These are phyloP conservation scores for Volvox africanus DNA, from an alignment of 139 green algal genomes.

Conservation along the genomic window DNA sequence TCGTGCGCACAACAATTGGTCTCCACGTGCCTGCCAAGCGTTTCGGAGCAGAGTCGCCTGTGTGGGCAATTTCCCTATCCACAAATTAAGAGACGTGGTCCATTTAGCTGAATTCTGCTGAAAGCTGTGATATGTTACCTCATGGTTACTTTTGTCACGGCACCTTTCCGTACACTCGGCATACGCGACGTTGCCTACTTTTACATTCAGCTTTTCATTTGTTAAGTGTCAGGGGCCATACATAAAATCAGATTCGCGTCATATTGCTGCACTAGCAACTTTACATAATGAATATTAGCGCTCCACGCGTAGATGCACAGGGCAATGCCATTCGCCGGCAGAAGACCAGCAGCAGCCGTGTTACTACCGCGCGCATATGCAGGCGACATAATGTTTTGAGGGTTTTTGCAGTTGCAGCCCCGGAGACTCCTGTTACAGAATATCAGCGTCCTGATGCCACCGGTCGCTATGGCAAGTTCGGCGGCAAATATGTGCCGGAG, in stretches of 20 bases:
- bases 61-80: no score
- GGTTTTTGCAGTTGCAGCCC: slow-evolving; percentile 38
- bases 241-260: not conserved
- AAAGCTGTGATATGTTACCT: no score
- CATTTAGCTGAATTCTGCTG: no score
- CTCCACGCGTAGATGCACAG: not conserved
- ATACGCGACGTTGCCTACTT: no score
- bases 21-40: no score
- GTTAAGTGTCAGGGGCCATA: not conserved
- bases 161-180: no score
- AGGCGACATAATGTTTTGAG: not conserved
- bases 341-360: not conserved
- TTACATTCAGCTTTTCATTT: not conserved
- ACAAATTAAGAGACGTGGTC: no score
- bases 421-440: slow-evolving; percentile 35
- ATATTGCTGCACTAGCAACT: not conserved
- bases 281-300: not conserved
- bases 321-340: not conserved
- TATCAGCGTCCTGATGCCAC: slow-evolving; percentile 78
- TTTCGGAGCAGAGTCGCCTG: no score
- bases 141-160: no score
- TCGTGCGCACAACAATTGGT: no score
- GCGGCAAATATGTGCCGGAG: slow-evolving; percentile 98
- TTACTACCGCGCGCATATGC: not conserved
- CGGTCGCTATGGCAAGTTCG: slow-evolving; percentile 91